Conservation (phyloP, 805 yeast genomes). For the Nakazawaea sp. region DNA sequence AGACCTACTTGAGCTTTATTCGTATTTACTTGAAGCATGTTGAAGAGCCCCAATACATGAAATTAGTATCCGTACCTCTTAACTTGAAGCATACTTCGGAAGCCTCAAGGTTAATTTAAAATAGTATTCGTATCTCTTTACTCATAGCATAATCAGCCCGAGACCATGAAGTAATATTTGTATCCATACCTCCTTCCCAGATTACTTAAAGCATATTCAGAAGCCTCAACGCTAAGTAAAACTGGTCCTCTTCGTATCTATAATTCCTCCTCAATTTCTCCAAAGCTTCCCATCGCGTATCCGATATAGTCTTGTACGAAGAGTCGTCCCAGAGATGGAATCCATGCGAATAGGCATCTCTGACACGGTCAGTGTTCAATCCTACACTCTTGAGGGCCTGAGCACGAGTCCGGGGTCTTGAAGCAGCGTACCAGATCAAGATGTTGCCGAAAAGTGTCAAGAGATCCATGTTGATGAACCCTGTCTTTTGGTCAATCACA, state of each 20-base stretch:
- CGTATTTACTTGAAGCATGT: too few species aligned
- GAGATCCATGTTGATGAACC: slow-evolving; percentile 1
- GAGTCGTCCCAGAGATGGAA: slow-evolving; percentile 7
- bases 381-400: background rate
- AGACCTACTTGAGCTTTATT: too few species aligned
- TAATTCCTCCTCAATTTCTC: slow-evolving; percentile 5
- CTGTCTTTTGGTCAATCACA: background rate
- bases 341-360: slow-evolving; percentile 1
- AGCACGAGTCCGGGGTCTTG: background rate
- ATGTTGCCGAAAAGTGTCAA: slow-evolving; percentile 6
- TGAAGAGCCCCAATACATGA: too few species aligned
- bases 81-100: too few species aligned
- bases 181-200: too few species aligned
- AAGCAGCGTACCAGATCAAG: slow-evolving; percentile 8
- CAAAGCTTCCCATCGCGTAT: slow-evolving; percentile 3
- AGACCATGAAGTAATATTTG: too few species aligned
- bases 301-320: background rate
- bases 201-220: background rate
- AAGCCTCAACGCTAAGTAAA: slow-evolving; percentile 3
- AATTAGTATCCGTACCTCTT: too few species aligned
- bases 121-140: too few species aligned
- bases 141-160: too few species aligned
- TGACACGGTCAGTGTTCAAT: too few species aligned
- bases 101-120: too few species aligned
- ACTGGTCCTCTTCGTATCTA: slow-evolving; percentile 8